Conservation (phyloP, 1,139 yeast species). For the Yamadazyma buinensis region DNA sequence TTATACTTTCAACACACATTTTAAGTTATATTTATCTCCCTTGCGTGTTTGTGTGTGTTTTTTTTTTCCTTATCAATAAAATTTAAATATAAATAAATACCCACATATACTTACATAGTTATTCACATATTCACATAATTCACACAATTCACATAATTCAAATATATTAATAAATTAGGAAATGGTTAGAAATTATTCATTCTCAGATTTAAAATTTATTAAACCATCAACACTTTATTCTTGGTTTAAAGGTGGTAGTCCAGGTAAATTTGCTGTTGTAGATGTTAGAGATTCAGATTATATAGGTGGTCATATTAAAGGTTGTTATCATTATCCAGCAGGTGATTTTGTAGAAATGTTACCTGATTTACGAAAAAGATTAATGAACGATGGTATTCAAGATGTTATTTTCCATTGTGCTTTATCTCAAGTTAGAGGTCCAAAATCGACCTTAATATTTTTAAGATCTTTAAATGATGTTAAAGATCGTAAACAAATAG, state of each 20-base stretch:
- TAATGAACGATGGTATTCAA: conserved; percentile 31
- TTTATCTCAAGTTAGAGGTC: conserved; percentile 86
- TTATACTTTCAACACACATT: too few relatives aligned
- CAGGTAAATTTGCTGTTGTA: conserved; percentile 58
- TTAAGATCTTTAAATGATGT: conserved; percentile 48
- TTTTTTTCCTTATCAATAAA: too few relatives aligned
- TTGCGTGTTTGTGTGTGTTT: too few relatives aligned
- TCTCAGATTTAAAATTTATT: conserved; percentile 38
- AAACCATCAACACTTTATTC: conserved; percentile 39
- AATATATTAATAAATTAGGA: too few relatives aligned
- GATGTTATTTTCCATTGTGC: conserved; percentile 88
- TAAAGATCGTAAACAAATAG: conserved; percentile 21
- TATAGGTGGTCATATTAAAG: conserved; percentile 64
- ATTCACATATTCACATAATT: too few relatives aligned
- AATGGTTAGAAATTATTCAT: conserved; percentile 13
- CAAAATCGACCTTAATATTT: conserved; percentile 71
- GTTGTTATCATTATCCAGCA: conserved; percentile 62
- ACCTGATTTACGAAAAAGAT: conserved; percentile 36
- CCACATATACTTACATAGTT: too few relatives aligned
- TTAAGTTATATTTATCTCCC: too few relatives aligned
- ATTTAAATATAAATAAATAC: too few relatives aligned
- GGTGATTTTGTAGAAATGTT: conserved; percentile 39
- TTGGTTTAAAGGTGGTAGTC: conserved; percentile 43
- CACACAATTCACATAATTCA: too few relatives aligned
- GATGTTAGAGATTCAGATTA: conserved; percentile 87